Percentiles rank a stretch among this genome's conserved stretches.
phyloP scores from a whole-genome alignment of 257 asterid genomes.

The Cruciata laevipes region DNA sequence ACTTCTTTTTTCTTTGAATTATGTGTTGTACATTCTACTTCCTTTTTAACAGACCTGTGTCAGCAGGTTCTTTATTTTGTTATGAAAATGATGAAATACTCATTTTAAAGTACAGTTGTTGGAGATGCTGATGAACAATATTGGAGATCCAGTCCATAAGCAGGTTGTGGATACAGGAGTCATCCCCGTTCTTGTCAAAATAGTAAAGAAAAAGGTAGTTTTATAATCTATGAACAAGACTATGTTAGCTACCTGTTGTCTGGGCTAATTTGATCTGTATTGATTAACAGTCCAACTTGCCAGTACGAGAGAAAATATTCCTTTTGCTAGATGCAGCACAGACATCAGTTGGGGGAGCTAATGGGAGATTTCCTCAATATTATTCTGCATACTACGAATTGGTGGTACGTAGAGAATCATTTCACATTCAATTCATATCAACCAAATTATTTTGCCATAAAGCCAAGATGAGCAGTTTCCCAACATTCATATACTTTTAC shows the following conservation, averaged over 20 bases:
- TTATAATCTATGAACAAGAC: neutral
- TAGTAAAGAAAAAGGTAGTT: conserved; percentile 86
- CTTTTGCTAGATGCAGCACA: conserved; percentile 93
- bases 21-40: conserved; percentile 1
- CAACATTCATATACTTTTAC: neutral
- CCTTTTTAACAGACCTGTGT: conserved; percentile 7
- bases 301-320: conserved; percentile 79
- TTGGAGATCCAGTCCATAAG: conserved; percentile 86
- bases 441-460: neutral
- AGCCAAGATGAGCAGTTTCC: neutral
- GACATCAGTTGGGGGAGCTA: conserved; percentile 92
- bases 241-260: conserved; percentile 2
- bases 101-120: conserved; percentile 51
- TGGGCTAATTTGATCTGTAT: conserved; percentile 5
- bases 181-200: conserved; percentile 77
- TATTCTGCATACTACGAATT: conserved; percentile 81
- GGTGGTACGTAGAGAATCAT: conserved; percentile 55
- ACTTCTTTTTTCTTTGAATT: neutral
- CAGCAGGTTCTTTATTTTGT: conserved; percentile 13
- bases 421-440: neutral
- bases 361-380: conserved; percentile 90
- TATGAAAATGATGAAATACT: conserved; percentile 15
- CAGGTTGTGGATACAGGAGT: conserved; percentile 76
- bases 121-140: conserved; percentile 93
- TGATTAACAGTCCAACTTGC: conserved; percentile 57